Evolutionary conservation across 1,139 yeast genomes (phyloP).

Genomic region (Kazachstania sp.): DNA sequence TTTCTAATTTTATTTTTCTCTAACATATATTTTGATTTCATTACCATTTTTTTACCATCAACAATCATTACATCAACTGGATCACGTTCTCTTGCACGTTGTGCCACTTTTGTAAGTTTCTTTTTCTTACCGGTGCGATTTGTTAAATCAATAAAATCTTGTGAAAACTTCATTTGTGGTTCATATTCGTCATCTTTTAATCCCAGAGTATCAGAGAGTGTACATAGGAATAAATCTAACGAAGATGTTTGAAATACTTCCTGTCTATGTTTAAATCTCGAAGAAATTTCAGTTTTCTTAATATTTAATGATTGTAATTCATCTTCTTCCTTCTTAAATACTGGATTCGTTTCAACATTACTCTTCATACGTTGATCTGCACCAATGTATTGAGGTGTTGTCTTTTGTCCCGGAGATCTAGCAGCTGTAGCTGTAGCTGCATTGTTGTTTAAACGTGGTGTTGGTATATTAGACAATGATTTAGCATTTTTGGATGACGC

Average conservation of each 20-base stretch:
- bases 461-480: conserved; percentile 6
- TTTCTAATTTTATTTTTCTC: conserved; percentile 4
- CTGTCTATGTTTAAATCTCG: conserved; percentile 30
- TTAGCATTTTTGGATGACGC: conserved; percentile 4
- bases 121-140: conserved; percentile 29
- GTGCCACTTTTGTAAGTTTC: conserved; percentile 27
- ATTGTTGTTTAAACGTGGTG: conserved; percentile 10
- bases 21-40: conserved; percentile 22
- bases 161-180: conserved; percentile 23
- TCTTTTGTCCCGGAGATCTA: neutral
- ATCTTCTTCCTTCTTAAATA: conserved; percentile 27
- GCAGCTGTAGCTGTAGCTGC: no score
- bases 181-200: conserved; percentile 25
- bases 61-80: conserved; percentile 19
- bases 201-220: conserved; percentile 30
- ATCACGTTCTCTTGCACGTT: conserved; percentile 29
- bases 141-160: conserved; percentile 21
- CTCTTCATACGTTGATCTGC: neutral
- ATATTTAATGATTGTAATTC: conserved; percentile 21
- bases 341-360: conserved; percentile 13
- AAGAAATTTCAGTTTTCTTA: conserved; percentile 26
- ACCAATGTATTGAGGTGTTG: conserved; percentile 16
- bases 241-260: conserved; percentile 27
- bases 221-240: conserved; percentile 27
- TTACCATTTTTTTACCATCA: conserved; percentile 21